Evolutionary conservation across 2,329 filamentous ascomycete genomes (phyloP), one percentile per base, ranked within the genome.

Genomic region (Cadophora luteo-olivacea): DNA sequence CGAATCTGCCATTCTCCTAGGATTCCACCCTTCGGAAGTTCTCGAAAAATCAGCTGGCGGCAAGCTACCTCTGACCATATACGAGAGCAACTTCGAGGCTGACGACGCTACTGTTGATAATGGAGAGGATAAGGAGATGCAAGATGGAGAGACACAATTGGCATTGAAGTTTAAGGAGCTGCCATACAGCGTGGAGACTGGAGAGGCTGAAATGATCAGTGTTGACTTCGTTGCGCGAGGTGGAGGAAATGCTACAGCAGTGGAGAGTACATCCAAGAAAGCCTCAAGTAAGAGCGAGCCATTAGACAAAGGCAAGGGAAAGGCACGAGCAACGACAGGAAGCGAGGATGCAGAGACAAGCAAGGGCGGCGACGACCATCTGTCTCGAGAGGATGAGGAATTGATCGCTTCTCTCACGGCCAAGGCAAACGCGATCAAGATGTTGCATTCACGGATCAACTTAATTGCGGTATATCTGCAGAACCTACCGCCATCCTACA

Each of bases 181-280:
- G 11, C 88, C 91, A 1, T 98, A 96, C 79, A 91, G 91, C 0
- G 90, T 98, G 1, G 96, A 98, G 81, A 97, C 94, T 0, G 93
- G 93, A 11, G 94, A 98, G 79, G 94, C 94, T 0, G 96, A 99
- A 80, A 97, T 97, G 94, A 98, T 99, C 73, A 92, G 92, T 74
- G 92, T 99, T 76, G 94, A 97, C 80, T 97, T 94, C 73, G 91
- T 99, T 24, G 94, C 95, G 0, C 90, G 91, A 64, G 93, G 92
- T 49, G 92, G 92, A 58, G 92, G 92, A 60, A 95, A 92, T 76
- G 94, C 94, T 29, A 89, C 91, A 12, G 88, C 88, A 38, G 82
- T 88, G 29, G 78, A 81, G 22, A 68, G 75, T 1, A 69, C 75
- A 41, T 65, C 71, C 61, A 75, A 76, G 70, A 74, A 77, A 57